Percentiles rank a stretch among this genome's conserved stretches.
Conservation (phyloP, 441 rosid genomes). For the Arabidopsis hybrid region DNA sequence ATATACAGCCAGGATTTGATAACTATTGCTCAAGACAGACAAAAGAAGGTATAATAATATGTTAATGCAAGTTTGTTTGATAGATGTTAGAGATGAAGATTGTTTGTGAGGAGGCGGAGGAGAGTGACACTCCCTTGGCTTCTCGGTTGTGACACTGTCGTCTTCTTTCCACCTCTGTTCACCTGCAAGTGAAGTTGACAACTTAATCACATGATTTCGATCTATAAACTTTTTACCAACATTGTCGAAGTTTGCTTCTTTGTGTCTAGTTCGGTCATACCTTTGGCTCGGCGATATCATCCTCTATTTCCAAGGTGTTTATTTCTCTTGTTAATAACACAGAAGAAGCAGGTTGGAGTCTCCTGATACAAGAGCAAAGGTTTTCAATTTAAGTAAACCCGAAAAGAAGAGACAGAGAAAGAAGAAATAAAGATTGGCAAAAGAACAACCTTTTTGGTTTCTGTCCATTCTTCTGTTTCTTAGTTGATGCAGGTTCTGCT, state of each 20-base stretch:
- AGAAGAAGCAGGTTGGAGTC: slow-evolving; percentile 82
- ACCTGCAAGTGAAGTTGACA: slow-evolving; percentile 55
- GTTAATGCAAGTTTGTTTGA: slow-evolving; percentile 5
- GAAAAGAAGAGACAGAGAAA: neutral
- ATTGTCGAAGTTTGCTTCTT: slow-evolving; percentile 14
- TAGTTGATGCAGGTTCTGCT: slow-evolving; percentile 41
- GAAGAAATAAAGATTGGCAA: neutral
- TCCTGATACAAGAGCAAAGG: slow-evolving; percentile 55
- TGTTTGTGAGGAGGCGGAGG: slow-evolving; percentile 67
- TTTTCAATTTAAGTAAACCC: slow-evolving; percentile 1
- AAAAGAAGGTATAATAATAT: slow-evolving; percentile 1
- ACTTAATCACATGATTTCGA: slow-evolving; percentile 1
- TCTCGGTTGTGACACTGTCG: slow-evolving; percentile 49
- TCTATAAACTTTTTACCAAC: neutral
- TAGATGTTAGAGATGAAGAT: slow-evolving; percentile 53
- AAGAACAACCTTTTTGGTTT: slow-evolving; percentile 74
- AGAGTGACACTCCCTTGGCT: slow-evolving; percentile 77
- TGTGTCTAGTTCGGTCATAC: slow-evolving; percentile 39
- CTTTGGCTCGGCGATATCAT: slow-evolving; percentile 67
- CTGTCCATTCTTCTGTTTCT: slow-evolving; percentile 49
- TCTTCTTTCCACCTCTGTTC: slow-evolving; percentile 61
- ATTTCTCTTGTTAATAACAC: slow-evolving; percentile 65
- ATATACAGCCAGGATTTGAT: neutral
- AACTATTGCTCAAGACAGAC: neutral
- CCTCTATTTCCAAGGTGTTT: slow-evolving; percentile 58